Conservation (phyloP, 495 filamentous ascomycete species). For the Penicillium paradoxum region DNA sequence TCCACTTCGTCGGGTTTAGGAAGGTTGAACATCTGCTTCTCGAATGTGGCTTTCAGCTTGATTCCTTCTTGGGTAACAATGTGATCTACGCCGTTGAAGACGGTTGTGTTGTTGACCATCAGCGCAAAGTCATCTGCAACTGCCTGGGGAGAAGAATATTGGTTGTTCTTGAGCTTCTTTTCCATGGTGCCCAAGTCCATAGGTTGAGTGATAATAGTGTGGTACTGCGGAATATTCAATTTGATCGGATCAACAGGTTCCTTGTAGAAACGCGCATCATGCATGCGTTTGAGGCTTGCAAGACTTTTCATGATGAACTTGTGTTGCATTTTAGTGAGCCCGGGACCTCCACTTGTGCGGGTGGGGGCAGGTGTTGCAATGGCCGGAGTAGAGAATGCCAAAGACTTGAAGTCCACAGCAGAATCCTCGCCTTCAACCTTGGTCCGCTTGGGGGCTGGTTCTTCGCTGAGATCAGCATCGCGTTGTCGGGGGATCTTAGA, state of each 20-base stretch:
- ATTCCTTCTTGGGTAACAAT: constrained; percentile 58
- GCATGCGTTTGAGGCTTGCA: constrained; percentile 73
- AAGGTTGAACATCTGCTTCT: constrained; percentile 50
- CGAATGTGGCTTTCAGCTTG: constrained; percentile 57
- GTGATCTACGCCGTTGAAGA: constrained; percentile 80
- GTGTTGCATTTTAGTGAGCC: constrained; percentile 54
- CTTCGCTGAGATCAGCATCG: constrained; percentile 63
- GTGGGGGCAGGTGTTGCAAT: constrained; percentile 14
- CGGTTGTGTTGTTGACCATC: constrained; percentile 67
- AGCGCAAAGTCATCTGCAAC: constrained; percentile 67
- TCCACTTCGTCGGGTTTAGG: constrained; percentile 50
- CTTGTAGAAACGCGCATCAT: constrained; percentile 65
- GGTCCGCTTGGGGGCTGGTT: constrained; percentile 70
- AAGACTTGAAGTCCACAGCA: constrained; percentile 33
- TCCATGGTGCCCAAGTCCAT: constrained; percentile 86
- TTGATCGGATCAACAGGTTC: constrained; percentile 67
- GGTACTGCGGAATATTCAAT: constrained; percentile 68
- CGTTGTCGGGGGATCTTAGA: constrained; percentile 64
- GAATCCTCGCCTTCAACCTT: constrained; percentile 51
- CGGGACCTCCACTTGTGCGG: constrained; percentile 13
- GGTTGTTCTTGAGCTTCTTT: constrained; percentile 62
- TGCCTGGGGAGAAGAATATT: constrained; percentile 59
- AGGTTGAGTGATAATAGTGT: constrained; percentile 62
- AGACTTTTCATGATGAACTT: constrained; percentile 51
- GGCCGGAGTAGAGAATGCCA: constrained; percentile 29